These are phyloP conservation scores for Candida multigemmis DNA, from an alignment of 805 yeast species.

Conservation along the genomic window DNA sequence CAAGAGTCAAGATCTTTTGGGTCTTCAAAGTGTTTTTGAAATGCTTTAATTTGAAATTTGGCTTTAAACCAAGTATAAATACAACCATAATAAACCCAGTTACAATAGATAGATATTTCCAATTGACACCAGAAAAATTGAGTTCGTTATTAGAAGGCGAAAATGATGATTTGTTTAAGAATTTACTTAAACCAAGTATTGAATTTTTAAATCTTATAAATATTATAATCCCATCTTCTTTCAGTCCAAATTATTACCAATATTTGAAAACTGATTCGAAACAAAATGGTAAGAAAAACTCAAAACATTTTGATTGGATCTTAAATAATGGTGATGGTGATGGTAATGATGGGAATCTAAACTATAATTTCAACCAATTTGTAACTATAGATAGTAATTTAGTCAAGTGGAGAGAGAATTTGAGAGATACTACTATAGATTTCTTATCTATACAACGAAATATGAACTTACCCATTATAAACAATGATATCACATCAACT, in stretches of 20 bases:
- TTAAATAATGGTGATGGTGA: constrained; percentile 39
- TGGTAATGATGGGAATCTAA: constrained; percentile 38
- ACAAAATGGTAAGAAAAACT: constrained; percentile 11
- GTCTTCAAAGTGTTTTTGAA: constrained; percentile 34
- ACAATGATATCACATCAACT: constrained; percentile 6
- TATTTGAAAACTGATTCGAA: constrained; percentile 22
- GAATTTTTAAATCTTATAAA: constrained; percentile 35
- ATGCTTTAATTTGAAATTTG: constrained; percentile 34
- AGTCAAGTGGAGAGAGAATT: constrained; percentile 29
- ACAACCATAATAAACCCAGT: constrained; percentile 40
- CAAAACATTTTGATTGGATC: constrained; percentile 29
- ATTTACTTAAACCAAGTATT: constrained; percentile 30
- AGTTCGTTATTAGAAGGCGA: constrained; percentile 17
- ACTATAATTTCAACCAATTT: constrained; percentile 35
- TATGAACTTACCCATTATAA: constrained; percentile 22
- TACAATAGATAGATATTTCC: constrained; percentile 35
- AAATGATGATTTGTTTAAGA: constrained; percentile 24
- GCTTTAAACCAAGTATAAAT: constrained; percentile 36
- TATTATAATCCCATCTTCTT: constrained; percentile 36
- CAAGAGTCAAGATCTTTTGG: constrained; percentile 38
- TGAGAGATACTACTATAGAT: constrained; percentile 19
- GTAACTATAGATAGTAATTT: constrained; percentile 32
- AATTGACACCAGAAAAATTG: constrained; percentile 34
- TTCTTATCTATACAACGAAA: constrained; percentile 15
- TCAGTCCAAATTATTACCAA: constrained; percentile 37